Base-by-base conservation (phyloP, 2,329 filamentous ascomycete genomes). In the Pseudogymnoascus sp. region DNA sequence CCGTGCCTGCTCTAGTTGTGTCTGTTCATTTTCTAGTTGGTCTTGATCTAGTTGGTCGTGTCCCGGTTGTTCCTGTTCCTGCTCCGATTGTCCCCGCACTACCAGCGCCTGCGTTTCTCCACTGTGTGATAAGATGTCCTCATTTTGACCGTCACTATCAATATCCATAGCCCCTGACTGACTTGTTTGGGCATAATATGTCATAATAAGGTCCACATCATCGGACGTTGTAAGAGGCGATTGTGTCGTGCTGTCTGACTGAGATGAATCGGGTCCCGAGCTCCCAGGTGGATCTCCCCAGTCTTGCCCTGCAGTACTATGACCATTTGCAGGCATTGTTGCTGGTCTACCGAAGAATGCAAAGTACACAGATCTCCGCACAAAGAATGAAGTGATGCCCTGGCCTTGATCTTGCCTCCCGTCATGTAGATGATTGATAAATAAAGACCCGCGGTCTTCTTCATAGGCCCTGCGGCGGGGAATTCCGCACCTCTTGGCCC, bases 341-440 rank as follows among this genome's bases (percentile, higher is more conserved):
- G n/a, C n/a, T 18, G 63, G 62, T 63, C 64, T 69, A 65, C 67
- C 64, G 61, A 68, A 70, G 65, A 70, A 70, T 63, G 65, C 64
- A 66, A 67, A 68, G 64, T 70, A 70, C 28, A 70, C 62, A 11
- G 67, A 70, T 65, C 25, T 21, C 21, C 21, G 21, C 21, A 21
- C 21, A 21, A 21, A 21, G 21, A 21, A 21, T 21, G 21, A 21
- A 21, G 21, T 21, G 21, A 21, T 21, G 21, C 21, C 21, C 21
- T 21, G 2, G 21, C 21, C 21, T 21, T 21, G 21, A 21, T 21
- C 21, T 21, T 21, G 21, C 21, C 21, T 21, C 21, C 21, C 21
- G 21, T 21, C 21, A 21, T 21, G 21, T 21, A 21, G 21, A 21
- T 21, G 21, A 21, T 21, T 21, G 21, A 21, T 21, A 21, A 21